These are phyloP conservation scores for Phialophora expanda DNA, from an alignment of 2,329 filamentous ascomycete genomes.

Conservation along the genomic window DNA sequence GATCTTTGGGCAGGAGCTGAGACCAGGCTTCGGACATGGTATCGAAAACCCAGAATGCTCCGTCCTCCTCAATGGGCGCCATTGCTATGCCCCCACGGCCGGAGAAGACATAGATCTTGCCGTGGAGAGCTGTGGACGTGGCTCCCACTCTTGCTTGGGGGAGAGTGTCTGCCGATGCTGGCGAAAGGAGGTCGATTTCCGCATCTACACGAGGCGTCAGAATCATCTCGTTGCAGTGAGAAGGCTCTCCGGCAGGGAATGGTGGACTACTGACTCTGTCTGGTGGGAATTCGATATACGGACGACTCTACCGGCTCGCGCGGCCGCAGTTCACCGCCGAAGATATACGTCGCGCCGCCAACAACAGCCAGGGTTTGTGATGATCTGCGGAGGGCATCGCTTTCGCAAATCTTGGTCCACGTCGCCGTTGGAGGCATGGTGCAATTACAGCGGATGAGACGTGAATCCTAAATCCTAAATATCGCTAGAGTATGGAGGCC, in stretches of 20 bases:
- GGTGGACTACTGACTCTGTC: background rate
- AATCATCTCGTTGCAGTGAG: no score
- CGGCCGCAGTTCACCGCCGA: constrained; percentile 74
- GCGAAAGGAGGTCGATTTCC: background rate
- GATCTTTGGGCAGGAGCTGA: constrained; percentile 62
- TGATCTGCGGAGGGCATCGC: constrained; percentile 54
- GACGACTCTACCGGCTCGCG: constrained; percentile 67
- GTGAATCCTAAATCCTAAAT: background rate
- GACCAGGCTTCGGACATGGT: constrained; percentile 69
- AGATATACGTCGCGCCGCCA: constrained; percentile 67
- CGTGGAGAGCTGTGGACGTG: constrained; percentile 70
- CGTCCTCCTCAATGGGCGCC: constrained; percentile 73
- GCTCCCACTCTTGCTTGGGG: constrained; percentile 75
- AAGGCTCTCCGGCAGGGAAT: background rate
- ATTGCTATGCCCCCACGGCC: constrained; percentile 73
- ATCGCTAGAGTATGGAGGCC: background rate
- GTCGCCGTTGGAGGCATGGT: background rate
- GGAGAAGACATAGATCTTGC: constrained; percentile 79
- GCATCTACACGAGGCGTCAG: background rate
- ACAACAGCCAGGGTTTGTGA: constrained; percentile 73
- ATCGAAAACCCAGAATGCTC: constrained; percentile 77
- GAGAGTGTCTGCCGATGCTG: constrained; percentile 32
- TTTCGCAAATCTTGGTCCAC: background rate
- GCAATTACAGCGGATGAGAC: background rate
- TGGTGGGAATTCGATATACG: background rate